Evolutionary conservation across 1,284 basidiomycete species (phyloP), one percentile per base, ranked within the genome.

Genomic region (Cystobasidium slooffiae): DNA sequence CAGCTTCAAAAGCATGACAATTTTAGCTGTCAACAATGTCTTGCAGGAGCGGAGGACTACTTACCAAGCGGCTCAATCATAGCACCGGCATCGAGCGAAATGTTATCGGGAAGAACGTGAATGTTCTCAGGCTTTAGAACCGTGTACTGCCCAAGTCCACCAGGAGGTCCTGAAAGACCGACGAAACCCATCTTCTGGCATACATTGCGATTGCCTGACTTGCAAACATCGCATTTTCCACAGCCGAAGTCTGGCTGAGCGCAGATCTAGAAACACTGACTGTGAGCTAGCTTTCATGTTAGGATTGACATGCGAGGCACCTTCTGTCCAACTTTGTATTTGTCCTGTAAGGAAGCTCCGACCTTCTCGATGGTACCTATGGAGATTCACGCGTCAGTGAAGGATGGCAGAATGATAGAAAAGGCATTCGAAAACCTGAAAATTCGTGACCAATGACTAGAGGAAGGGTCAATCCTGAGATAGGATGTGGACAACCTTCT

Each of bases 1-100:
- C 75, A 18, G 75, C 68, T 73, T 14, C 5, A 12, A 39, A 51
- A 43, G 4, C 24, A 3, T n/a, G 47, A 41, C 55, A 55, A 53
- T 16, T 7, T 22, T 16, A 31, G 18, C 20, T 6, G 31, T 20
- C 8, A n/a, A 18, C 4, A 4, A 31, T 18, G 41, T 4, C n/a
- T 41, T 18, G 1, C 39, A 43, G 18, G 8, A 55, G 14, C 2
- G 20, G 10, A 9, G 4, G 22, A 49, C 44, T 6, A 37, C 70
- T 39, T 37, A 73, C 70, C 70, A 6, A 75, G 64, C 12, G 75
- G 75, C 43, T 75, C 75, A 55, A 75, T 72, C 69, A 75, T 59
- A 31, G 75, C 75, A 16, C 67, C 75, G 41, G 56, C 64, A 49
- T 75, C 75, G 0, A 75, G 64, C 1, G 63, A 59, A 8, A 75